Base-by-base conservation (phyloP, 306 rosid genomes). In the Hylodesmum podocarpum region DNA sequence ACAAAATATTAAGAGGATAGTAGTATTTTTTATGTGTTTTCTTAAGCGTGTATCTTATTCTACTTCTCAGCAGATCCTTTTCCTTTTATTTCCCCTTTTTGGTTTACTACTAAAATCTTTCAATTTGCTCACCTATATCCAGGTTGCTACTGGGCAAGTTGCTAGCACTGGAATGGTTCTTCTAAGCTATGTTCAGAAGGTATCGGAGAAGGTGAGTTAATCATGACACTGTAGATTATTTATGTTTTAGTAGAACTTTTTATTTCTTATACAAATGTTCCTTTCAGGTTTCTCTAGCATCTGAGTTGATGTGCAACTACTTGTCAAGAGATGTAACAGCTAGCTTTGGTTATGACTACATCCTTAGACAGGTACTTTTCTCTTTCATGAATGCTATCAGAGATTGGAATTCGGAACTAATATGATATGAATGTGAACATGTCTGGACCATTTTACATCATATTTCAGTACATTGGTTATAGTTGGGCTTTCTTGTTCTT, bases 101-200 rank as follows among this genome's bases (percentile, higher is more conserved):
- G 1, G 53, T 40, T 40, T 19, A 37, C 39, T 31, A 21, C 44
- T 37, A 16, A 63, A 63, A 29, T 40, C 15, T 11, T 27, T 71
- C 33, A 9, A 69, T 47, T 78, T 82, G 71, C 58, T 58, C 67
- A 39, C 50, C 9, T 72, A 7, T 72, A 39, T 84, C 43, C 88
- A 96, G 98, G 97, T 92, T 87, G 98, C 94, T 74, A 91, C 99
- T 12, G 98, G 94, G 57, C 99, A 96, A 82, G 89, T 93, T 72
- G 98, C 98, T 66, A 92, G 96, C 86, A 92, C 98, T 53, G 98
- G 99, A 79, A 85, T 93, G 92, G 88, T 93, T 79, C 94, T 91
- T 82, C 73, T 92, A 72, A 92, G 97, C 86, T 95, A 95, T 81
- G 99, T 95, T 81, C 99, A 95, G 83, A 95, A 92, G 81, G 97